Evolutionary conservation across 495 filamentous ascomycete species (phyloP).

Genomic region (Talaromyces stipitatus): DNA sequence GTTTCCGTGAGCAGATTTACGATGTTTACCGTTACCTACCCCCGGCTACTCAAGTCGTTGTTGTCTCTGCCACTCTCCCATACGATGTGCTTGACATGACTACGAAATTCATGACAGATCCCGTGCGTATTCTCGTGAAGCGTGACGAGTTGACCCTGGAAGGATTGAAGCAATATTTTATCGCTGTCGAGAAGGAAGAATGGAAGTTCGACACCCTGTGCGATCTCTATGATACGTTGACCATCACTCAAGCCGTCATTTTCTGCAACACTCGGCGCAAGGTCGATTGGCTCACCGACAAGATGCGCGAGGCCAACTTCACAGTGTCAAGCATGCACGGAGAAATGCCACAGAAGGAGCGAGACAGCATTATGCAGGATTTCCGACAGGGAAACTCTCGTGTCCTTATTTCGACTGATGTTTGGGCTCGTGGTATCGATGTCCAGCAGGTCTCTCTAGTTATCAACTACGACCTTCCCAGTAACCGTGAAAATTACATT

Average conservation of each 20-base stretch:
- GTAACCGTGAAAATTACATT: slow-evolving; percentile 99
- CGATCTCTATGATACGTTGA: slow-evolving; percentile 97
- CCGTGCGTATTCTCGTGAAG: slow-evolving; percentile 98
- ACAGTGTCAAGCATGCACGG: slow-evolving; percentile 98
- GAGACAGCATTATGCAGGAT: slow-evolving; percentile 98
- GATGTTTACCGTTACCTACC: slow-evolving; percentile 97
- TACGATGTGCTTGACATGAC: slow-evolving; percentile 99
- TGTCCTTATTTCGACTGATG: slow-evolving; percentile 96
- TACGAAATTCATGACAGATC: slow-evolving; percentile 99
- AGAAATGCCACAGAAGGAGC: slow-evolving; percentile 96
- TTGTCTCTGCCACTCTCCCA: slow-evolving; percentile 93
- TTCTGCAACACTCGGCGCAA: slow-evolving; percentile 99
- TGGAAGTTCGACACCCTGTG: slow-evolving; percentile 99
- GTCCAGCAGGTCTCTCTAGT: slow-evolving; percentile 99
- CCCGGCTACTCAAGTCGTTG: slow-evolving; percentile 92
- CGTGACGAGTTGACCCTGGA: slow-evolving; percentile 98
- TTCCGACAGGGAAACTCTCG: slow-evolving; percentile 94
- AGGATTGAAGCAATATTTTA: slow-evolving; percentile 98
- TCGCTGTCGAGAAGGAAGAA: slow-evolving; percentile 98
- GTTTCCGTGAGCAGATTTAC: slow-evolving; percentile 99
- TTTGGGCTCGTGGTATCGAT: slow-evolving; percentile 97
- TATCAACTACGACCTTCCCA: slow-evolving; percentile 98
- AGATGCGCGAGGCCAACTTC: slow-evolving; percentile 96
- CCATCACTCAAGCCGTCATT: slow-evolving; percentile 98
- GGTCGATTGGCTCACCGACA: slow-evolving; percentile 99